Base-by-base conservation (phyloP, 164 flowering plant species). In the Umbilicus rupestris region DNA sequence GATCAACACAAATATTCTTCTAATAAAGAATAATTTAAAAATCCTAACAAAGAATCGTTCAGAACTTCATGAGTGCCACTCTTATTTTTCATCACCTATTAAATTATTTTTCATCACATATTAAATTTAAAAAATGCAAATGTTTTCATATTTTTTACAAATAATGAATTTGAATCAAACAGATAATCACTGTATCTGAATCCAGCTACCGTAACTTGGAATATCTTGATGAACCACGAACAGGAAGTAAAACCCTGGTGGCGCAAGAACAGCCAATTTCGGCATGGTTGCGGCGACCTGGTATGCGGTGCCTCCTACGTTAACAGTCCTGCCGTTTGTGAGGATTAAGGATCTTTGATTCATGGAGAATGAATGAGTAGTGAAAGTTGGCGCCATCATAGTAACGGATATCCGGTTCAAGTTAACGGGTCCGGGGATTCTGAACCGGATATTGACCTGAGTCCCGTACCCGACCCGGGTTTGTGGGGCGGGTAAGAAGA, bases 301-400 rank as follows among this genome's bases (percentile, higher is more conserved):
- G 24, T 67, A 77, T n/a, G 44, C 67, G 1, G 73, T 63, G 5
- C 41, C 60, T 3, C 68, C 77, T 8, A 67, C 22, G 26, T 7
- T 60, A 9, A 31, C 52, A 26, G 67, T 57, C 2, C 20, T 66
- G 14, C 68, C 72, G 6, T 28, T 60, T 3, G 49, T 74, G 5
- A 80, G 65, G 3, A 70, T 79, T 64, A 80, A 49, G 52, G 73
- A 8, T 39, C 83, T 72, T 55, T 80, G 83, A 42, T 74, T 78
- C 81, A 59, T 59, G 0, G 70, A 42, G 33, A 68, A 78, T 17
- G 88, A 82, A 58, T 84, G 88, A 2, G 88, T 84, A 1, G 74
- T 68, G 28, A 84, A 84, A 12, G 86, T 66, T 10, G 86, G 83
- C 16, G 80, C 69, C 58, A 75, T 70, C 78, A 84, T 63, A 10